Conservation (phyloP, 345 rosid genomes). For the Mallotus nudiflorus region DNA sequence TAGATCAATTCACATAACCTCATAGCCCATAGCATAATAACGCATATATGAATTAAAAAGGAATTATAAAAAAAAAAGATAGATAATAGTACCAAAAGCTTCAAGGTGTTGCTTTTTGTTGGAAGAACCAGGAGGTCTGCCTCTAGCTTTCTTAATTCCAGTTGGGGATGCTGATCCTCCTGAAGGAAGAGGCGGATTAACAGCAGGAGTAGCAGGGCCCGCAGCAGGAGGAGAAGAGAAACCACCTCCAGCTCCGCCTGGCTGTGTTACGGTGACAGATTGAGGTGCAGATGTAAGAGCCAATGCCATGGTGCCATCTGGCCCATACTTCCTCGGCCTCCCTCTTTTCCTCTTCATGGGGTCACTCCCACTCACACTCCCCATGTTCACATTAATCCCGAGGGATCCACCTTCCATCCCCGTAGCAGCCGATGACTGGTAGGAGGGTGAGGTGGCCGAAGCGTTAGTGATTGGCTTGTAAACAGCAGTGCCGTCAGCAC, state of each 20-base stretch:
- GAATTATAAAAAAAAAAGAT: not conserved
- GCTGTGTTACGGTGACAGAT: slow-evolving; percentile 19
- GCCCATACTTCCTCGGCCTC: slow-evolving; percentile 70
- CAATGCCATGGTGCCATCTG: slow-evolving; percentile 55
- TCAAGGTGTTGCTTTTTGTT: slow-evolving; percentile 53
- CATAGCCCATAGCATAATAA: too few relatives aligned
- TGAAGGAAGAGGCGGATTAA: not conserved
- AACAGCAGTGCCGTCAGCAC: slow-evolving; percentile 44
- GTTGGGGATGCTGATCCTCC: slow-evolving; percentile 40
- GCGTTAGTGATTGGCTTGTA: slow-evolving; percentile 47
- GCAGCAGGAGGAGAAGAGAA: slow-evolving; percentile 31
- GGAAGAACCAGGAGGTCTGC: slow-evolving; percentile 93
- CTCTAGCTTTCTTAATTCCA: slow-evolving; percentile 64
- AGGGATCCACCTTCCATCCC: slow-evolving; percentile 19
- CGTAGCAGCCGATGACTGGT: slow-evolving; percentile 25
- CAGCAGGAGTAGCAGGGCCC: not conserved
- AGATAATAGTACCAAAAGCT: slow-evolving; percentile 60
- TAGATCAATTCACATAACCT: not conserved
- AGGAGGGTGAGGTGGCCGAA: slow-evolving; percentile 11
- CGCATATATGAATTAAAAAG: too few relatives aligned
- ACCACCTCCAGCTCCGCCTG: slow-evolving; percentile 30
- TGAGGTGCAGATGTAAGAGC: slow-evolving; percentile 30
- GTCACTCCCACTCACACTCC: slow-evolving; percentile 23
- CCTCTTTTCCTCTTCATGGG: slow-evolving; percentile 61
- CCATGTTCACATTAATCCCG: slow-evolving; percentile 38